phyloP scores from a whole-genome alignment of 75 land plant genomes.

The Pinus taeda region DNA sequence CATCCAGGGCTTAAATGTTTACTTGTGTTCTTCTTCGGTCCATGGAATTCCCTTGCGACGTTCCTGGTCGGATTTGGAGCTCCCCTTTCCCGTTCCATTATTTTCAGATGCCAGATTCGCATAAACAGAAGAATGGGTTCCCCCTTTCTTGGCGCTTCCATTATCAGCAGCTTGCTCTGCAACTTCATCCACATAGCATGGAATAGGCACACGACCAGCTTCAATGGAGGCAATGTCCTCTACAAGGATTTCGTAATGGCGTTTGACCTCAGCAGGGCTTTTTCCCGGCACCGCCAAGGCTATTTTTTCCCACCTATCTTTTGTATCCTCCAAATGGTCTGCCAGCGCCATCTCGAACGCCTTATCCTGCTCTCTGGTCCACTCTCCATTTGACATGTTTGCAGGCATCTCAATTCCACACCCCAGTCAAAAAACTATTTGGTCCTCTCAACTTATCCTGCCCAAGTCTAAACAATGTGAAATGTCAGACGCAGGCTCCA shows the following conservation, averaged over 20 bases:
- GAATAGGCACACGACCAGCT: conserved; percentile 55
- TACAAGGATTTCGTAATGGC: conserved; percentile 30
- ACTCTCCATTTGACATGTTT: conserved; percentile 7
- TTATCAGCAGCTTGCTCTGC: neutral
- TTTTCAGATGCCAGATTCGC: neutral
- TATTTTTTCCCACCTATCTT: conserved; percentile 28
- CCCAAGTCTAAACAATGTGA: no score
- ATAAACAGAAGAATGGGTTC: neutral
- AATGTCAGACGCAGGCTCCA: no score
- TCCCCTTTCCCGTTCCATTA: neutral
- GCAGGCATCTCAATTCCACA: neutral
- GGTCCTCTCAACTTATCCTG: no score
- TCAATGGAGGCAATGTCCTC: conserved; percentile 53
- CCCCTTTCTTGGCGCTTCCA: neutral
- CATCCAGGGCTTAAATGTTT: conserved; percentile 2
- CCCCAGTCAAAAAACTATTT: no score
- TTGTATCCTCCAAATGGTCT: neutral
- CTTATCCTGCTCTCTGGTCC: conserved; percentile 45
- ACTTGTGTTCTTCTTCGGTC: conserved; percentile 91
- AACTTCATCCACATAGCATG: conserved; percentile 19
- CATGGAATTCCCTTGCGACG: conserved; percentile 69
- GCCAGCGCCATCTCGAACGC: conserved; percentile 50
- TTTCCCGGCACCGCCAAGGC: conserved; percentile 37
- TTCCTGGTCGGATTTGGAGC: conserved; percentile 35
- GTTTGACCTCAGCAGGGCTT: conserved; percentile 22